Base-by-base conservation (phyloP, 1,139 yeast species). In the Debaryomycetaceae sp. region DNA sequence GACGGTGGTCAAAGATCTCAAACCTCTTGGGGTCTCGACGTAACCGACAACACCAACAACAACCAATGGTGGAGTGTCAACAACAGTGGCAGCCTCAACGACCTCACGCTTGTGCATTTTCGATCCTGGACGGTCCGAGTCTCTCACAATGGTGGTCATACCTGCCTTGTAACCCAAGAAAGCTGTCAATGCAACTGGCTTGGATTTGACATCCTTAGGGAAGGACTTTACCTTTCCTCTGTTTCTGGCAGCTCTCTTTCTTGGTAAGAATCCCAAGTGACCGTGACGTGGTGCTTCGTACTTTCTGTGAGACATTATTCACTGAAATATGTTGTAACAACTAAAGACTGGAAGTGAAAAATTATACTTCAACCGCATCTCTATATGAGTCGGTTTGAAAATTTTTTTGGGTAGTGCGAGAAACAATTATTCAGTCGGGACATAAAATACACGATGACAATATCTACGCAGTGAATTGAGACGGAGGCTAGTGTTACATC, bases 231-330 rank as follows among this genome's bases (percentile, higher is more conserved):
- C 95, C 82, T 88, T 90, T 78, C 97, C 99, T 84, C 96, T 88
- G 82, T 89, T 95, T 75, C 87, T 83, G 77, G 96, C 84, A 70
- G 99, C 95, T 84, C 99, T 90, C 97, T 91, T 91, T 85, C 97
- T 88, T 86, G 98, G 98, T 84, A 76, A 78, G 97, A 90, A 93
- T 72, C 98, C 99, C 76, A 93, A 83, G 76, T 96, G 93, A 79
- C 99, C 99, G 90, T 93, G 98, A 84, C 99, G 90, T 82, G 99
- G 99, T 67, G 95, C 96, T 88, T 93, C 98, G 95, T 72, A 93
- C 85, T 93, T 93, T 87, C 99, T 88, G 93, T 93, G 99, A 76
- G 99, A 93, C 99, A 93, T 93, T 55, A 27, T 27, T 27, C 31
- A 27, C 31, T 27, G 31, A 8, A 27, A 27, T 27, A 27, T 27